Evolutionary conservation across 306 rosid species (phyloP).

Genomic region (apple (Malus domestica)): DNA sequence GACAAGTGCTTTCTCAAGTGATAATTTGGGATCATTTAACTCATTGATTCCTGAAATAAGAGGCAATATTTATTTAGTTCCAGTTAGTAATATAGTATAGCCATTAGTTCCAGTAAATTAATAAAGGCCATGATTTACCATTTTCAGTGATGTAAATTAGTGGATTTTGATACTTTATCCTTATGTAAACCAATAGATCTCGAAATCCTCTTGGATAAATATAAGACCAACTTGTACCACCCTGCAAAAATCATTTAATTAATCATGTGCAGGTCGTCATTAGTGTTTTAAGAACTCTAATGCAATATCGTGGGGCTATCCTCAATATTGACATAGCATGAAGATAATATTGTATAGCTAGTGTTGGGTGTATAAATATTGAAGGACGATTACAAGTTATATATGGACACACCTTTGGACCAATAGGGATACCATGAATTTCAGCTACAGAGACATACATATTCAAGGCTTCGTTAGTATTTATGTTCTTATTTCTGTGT

Average conservation of each 20-base stretch:
- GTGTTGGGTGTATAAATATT: no score
- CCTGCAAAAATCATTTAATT: conserved; percentile 9
- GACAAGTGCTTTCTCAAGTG: conserved; percentile 29
- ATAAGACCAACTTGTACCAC: conserved; percentile 41
- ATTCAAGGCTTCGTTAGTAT: neutral
- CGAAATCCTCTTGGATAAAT: conserved; percentile 46
- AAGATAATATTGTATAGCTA: neutral
- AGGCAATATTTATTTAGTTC: neutral
- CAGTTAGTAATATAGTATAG: neutral
- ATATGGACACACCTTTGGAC: conserved; percentile 25
- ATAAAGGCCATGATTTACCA: conserved; percentile 20
- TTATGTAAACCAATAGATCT: conserved; percentile 35
- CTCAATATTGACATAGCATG: neutral
- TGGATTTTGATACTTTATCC: conserved; percentile 39
- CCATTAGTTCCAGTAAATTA: neutral
- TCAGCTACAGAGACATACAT: conserved; percentile 18
- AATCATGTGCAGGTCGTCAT: neutral
- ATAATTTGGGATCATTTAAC: conserved; percentile 22
- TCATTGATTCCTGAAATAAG: conserved; percentile 44
- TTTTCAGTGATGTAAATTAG: conserved; percentile 55
- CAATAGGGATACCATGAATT: conserved; percentile 39
- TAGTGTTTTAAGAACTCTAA: neutral
- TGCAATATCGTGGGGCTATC: neutral
- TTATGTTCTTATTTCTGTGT: neutral
- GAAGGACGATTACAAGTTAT: neutral